Evolutionary conservation across 768 basidiomycete species (phyloP).

Genomic region (Tephrocybe sp.): DNA sequence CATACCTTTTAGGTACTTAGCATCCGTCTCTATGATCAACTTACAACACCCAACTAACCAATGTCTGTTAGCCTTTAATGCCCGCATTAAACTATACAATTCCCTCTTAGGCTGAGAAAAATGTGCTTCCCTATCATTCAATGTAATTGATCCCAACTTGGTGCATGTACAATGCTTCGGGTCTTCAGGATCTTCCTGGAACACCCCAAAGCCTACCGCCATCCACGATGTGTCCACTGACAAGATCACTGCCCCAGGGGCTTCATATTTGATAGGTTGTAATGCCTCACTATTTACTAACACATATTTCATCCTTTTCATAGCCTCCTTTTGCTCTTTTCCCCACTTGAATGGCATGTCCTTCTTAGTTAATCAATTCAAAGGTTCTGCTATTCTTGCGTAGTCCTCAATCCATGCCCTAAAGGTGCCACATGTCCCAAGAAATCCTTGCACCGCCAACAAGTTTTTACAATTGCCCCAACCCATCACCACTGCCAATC

Average conservation of each 20-base stretch:
- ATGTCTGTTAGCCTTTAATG: constrained; percentile 12
- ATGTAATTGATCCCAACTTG: neutral
- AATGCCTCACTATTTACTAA: neutral
- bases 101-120: constrained; percentile 27
- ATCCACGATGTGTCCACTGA: neutral
- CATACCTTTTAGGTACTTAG: constrained; percentile 32
- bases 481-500: too few relatives aligned
- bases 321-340: constrained; percentile 30
- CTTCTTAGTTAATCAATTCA: too few relatives aligned
- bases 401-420: too few relatives aligned
- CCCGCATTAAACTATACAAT: constrained; percentile 26
- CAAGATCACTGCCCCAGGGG: neutral
- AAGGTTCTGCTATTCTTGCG: too few relatives aligned
- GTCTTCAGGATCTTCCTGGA: constrained; percentile 14
- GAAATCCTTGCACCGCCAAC: too few relatives aligned
- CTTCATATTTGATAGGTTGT: neutral
- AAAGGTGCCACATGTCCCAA: too few relatives aligned
- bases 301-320: constrained; percentile 18
- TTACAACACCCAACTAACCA: constrained; percentile 25
- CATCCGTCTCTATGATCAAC: constrained; percentile 22
- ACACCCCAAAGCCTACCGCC: neutral
- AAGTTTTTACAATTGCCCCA: too few relatives aligned
- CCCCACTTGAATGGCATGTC: constrained; percentile 8
- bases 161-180: constrained; percentile 16
- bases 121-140: constrained; percentile 21